Percentiles rank a stretch among this genome's conserved stretches.
Conservation (phyloP, 2,329 filamentous ascomycete genomes). For the Botryosphaeria agaves region DNA sequence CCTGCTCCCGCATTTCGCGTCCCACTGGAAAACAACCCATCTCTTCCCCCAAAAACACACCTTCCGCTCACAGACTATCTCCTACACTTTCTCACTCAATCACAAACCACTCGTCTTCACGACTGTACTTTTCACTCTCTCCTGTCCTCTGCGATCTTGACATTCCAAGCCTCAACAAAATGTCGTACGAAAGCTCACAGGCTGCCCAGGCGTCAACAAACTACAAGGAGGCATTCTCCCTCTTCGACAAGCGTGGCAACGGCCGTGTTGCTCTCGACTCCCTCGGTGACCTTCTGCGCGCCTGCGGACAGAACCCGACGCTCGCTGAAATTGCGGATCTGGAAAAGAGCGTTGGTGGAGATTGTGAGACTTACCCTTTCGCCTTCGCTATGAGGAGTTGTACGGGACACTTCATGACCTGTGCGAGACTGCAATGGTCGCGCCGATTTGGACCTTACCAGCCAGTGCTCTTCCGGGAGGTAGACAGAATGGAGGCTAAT, state of each 20-base stretch:
- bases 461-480: neutral
- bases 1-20: too few relatives aligned
- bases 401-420: too few relatives aligned
- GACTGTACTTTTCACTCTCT: neutral
- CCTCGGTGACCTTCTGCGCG: conserved; percentile 84
- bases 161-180: conserved; percentile 3
- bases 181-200: conserved; percentile 4
- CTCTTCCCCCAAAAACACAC: too few relatives aligned
- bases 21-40: too few relatives aligned
- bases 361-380: conserved; percentile 54
- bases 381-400: too few relatives aligned
- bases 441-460: neutral
- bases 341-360: conserved; percentile 73
- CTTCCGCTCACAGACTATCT: too few relatives aligned
- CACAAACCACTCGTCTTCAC: neutral
- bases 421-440: too few relatives aligned
- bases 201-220: conserved; percentile 57
- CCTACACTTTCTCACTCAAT: too few relatives aligned
- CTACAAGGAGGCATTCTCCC: conserved; percentile 99
- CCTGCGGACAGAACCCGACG: conserved; percentile 96
- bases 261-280: conserved; percentile 75
- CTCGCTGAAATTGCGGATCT: conserved; percentile 82
- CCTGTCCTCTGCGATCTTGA: neutral
- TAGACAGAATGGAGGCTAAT: neutral
- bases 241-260: conserved; percentile 98